Conservation (phyloP, 2,329 filamentous ascomycete species). For the Colletotrichum noveboracense region DNA sequence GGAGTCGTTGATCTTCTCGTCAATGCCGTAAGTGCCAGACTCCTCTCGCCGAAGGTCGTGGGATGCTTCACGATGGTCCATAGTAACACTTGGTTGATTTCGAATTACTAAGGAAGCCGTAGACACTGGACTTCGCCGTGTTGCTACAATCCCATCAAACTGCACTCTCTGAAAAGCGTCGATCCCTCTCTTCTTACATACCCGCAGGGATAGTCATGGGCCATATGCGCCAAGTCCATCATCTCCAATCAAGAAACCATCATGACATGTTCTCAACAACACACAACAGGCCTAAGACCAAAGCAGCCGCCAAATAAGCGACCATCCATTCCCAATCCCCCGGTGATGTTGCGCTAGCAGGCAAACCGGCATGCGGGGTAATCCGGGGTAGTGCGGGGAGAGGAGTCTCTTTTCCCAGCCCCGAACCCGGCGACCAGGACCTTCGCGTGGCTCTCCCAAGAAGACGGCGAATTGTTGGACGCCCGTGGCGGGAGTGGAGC, state of each 20-base stretch:
- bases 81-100: background rate
- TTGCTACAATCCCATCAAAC: background rate
- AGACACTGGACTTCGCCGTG: background rate
- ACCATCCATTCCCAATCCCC: background rate
- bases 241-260: background rate
- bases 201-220: background rate
- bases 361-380: background rate
- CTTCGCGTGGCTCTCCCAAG: background rate
- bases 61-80: background rate
- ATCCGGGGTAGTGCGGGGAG: conserved; percentile 13
- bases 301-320: background rate
- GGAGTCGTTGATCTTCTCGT: background rate
- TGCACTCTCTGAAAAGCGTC: background rate
- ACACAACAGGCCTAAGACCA: background rate
- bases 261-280: background rate
- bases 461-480: background rate
- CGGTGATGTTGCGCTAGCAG: background rate
- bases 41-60: background rate
- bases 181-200: background rate
- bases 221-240: background rate
- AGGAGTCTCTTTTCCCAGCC: background rate
- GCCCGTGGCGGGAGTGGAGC: background rate
- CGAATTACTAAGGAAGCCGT: background rate
- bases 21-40: background rate
- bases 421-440: background rate